Conservation (phyloP, 208 protist genomes). For the Angomonas ambiguus region DNA sequence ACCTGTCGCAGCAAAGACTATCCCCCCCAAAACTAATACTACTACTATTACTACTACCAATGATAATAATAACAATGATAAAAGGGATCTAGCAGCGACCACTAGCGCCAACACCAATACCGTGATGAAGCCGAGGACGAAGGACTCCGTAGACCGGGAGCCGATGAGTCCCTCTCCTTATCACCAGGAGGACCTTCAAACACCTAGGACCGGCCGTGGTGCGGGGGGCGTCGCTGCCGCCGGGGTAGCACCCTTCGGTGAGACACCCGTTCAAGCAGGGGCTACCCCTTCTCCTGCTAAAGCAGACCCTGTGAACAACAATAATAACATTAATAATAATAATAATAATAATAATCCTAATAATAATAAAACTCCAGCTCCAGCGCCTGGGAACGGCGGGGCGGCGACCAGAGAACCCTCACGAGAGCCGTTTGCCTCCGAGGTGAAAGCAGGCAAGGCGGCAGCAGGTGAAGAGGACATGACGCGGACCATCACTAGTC, state of each 20-base stretch:
- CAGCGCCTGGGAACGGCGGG: neutral
- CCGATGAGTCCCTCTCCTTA: neutral
- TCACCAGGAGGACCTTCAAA: neutral
- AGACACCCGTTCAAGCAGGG: neutral
- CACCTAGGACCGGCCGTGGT: neutral
- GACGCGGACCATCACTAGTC: neutral
- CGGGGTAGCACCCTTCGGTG: neutral
- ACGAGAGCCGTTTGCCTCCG: neutral
- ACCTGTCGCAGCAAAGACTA: neutral
- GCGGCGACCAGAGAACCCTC: neutral
- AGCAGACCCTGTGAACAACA: no score
- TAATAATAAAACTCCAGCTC: neutral
- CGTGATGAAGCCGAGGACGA: neutral
- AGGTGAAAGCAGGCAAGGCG: no score
- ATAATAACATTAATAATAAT: slow-evolving; percentile 4
- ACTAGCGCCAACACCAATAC: neutral
- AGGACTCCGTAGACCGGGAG: neutral
- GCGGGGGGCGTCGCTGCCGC: neutral
- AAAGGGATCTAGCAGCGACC: neutral
- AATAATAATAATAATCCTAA: neutral
- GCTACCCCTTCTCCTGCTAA: no score
- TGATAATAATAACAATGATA: neutral
- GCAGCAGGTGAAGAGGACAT: neutral
- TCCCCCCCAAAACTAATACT: no score
- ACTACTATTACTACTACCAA: no score